phyloP scores from a whole-genome alignment of 257 asterid genomes.

The Jacaranda mimosifolia region DNA sequence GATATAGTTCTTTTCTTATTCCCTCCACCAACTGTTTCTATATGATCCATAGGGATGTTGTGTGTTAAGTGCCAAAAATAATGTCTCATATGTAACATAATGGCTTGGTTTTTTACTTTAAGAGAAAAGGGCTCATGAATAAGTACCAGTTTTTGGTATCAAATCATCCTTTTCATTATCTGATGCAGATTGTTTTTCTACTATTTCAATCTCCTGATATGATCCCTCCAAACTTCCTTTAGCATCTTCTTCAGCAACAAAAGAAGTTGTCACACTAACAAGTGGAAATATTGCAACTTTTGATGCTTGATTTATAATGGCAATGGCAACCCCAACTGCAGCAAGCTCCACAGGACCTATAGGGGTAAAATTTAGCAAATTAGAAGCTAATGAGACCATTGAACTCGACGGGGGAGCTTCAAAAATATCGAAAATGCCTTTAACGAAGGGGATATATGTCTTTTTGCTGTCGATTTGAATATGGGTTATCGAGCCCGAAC shows the following conservation, averaged over 20 bases:
- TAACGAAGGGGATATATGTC: no score
- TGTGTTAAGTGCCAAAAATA: no score
- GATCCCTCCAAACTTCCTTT: conserved; percentile 29
- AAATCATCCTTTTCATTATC: conserved; percentile 43
- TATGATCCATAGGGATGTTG: neutral
- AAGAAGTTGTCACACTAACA: conserved; percentile 67
- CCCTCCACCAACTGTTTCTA: conserved; percentile 15
- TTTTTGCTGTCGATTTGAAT: no score
- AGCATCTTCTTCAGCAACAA: conserved; percentile 72
- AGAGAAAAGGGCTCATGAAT: neutral
- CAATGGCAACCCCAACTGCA: conserved; percentile 71
- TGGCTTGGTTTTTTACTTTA: no score
- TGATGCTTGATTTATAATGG: conserved; percentile 64
- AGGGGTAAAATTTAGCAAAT: neutral
- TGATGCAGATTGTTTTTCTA: conserved; percentile 31
- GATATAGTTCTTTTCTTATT: conserved; percentile 46
- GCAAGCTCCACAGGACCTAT: conserved; percentile 67
- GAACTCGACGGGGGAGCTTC: no score
- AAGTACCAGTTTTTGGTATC: conserved; percentile 39
- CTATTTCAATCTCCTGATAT: conserved; percentile 42
- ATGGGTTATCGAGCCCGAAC: no score
- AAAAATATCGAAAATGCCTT: no score
- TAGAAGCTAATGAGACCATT: neutral
- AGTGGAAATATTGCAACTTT: conserved; percentile 70
- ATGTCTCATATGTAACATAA: no score